Evolutionary conservation across 176 grass and related monocot species (phyloP).

Genomic region (Hordeum vulgare): MorexV3_pseudomolecules_assembly NC_058518.1:434456401-434456900

Average conservation of each 20-base stretch:
- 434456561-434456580: conserved; percentile 91
- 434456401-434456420: conserved; percentile 97
- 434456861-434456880: neutral
- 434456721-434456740: conserved; percentile 28
- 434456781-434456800: conserved; percentile 92
- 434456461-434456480: conserved; percentile 89
- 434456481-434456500: conserved; percentile 96
- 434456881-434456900: neutral
- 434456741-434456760: conserved; percentile 90
- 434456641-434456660: neutral
- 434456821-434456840: conserved; percentile 98
- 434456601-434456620: conserved; percentile 61
- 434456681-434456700: neutral
- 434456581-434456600: conserved; percentile 94
- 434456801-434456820: conserved; percentile 99
- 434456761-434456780: conserved; percentile 85
- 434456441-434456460: conserved; percentile 87
- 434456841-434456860: neutral
- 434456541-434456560: conserved; percentile 68
- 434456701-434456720: neutral
- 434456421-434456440: conserved; percentile 82
- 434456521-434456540: conserved; percentile 72
- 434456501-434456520: conserved; percentile 90
- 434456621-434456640: neutral
- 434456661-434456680: neutral